Evolutionary conservation across 2,329 filamentous ascomycete species (phyloP), one percentile per base, ranked within the genome.

Genomic region (Cladosporium sp.): DNA sequence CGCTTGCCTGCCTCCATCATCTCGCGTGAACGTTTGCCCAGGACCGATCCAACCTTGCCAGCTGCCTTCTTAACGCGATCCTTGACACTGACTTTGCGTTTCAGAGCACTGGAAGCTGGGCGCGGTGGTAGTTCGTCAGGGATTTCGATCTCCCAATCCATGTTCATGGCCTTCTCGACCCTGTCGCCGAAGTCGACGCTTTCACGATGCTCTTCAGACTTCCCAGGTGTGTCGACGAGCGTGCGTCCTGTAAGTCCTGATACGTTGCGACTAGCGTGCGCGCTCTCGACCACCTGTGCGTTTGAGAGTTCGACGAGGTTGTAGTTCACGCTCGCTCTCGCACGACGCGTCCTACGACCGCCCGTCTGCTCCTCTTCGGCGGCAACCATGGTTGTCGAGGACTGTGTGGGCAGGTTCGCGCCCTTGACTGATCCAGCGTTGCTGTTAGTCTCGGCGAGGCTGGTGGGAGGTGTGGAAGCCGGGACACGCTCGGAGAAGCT

Each of bases 381-480:
- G 33, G 71, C 66, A 44, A 69, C 66, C 37, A 77, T 70, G 33
- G 69, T 68, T 65, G 75, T 71, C 49, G 72, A 65, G 29, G 67
- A 53, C 26, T 71, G 69, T 44, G 78, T 10, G 5, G 60, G 60
- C n/a, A 23, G 73, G 66, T 72, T 69, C 26, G 33, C 44, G 46
- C 69, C 69, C 28, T 69, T 67, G 21, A 65, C 59, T 11, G 78
- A 81, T 40, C 56, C 56, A 49, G 80, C 76, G 49, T 88, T 79
- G 78, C 87, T 89, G 67, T 81, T 82, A 71, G 81, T 83, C 75
- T 90, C 88, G 73, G 84, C 85, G 70, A 88, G 80, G 70, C 86
- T 90, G 58, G 88, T 91, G 28, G 88, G 87, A 56, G 89, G 88
- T 65, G 89, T 90, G 23, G 86, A 89, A 71, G 81, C 84, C 29